Evolutionary conservation across 345 rosid species (phyloP).

Genomic region (Crucihimalaya himalaica): DNA sequence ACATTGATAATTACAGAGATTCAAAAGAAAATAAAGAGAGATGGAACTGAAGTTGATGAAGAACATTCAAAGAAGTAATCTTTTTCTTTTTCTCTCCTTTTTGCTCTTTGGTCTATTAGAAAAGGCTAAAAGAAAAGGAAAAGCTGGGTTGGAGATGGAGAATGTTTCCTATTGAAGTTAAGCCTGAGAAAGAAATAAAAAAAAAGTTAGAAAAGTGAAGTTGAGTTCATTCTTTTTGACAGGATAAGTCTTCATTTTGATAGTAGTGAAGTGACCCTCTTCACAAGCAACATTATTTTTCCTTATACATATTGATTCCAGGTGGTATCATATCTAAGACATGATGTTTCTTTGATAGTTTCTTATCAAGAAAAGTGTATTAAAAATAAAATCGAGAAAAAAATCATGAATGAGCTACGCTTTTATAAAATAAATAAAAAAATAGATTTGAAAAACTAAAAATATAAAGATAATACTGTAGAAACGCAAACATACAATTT

Average conservation of each 20-base stretch:
- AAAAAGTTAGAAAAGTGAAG: conserved; percentile 17
- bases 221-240: conserved; percentile 33
- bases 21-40: conserved; percentile 31
- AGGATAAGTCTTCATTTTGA: conserved; percentile 28
- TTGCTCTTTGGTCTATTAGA: conserved; percentile 29
- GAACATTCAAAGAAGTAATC: conserved; percentile 30
- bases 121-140: conserved; percentile 25
- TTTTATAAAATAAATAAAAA: no score
- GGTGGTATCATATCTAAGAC: background rate
- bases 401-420: no score
- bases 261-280: conserved; percentile 31
- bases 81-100: conserved; percentile 4
- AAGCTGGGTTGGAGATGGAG: conserved; percentile 38
- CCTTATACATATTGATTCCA: conserved; percentile 4
- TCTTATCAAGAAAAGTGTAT: background rate
- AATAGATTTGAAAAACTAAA: background rate
- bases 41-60: conserved; percentile 36
- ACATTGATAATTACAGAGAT: conserved; percentile 19
- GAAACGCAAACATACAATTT: background rate
- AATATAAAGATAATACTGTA: background rate
- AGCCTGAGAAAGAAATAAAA: conserved; percentile 3
- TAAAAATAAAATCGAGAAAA: no score
- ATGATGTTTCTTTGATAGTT: background rate
- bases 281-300: conserved; percentile 26
- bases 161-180: conserved; percentile 43